Base-by-base conservation (phyloP, 2,329 filamentous ascomycete genomes). In the Coniochaeta hoffmannii region DNA sequence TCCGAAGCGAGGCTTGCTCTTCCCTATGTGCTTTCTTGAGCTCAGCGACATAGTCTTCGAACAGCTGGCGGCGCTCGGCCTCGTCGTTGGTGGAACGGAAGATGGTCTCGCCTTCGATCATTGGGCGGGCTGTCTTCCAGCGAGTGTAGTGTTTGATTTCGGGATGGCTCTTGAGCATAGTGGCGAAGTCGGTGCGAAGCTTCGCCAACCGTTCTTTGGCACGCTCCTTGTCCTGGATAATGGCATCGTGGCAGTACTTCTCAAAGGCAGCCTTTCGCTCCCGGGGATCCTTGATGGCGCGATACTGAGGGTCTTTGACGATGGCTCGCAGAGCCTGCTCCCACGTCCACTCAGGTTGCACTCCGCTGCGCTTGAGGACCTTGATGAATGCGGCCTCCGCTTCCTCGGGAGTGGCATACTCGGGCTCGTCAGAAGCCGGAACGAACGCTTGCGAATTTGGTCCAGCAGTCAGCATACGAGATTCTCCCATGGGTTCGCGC, bases 131-230 rank as follows among this genome's bases (percentile, higher is more conserved):
- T 15, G 90, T 97, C 80, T 91, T 96, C 94, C 94, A 99, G 59
- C 91, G 88, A 41, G 93, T 97, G 71, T 95, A 97, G 70, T 97
- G 85, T 71, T 92, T 94, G 72, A 99, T 97, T 71, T 99, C 94
- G 58, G 92, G 91, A 70, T 99, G 93, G 62, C 91, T 92, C 73
- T 88, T 90, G 62, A 99, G 81, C 94, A 99, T 99, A 55, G 87
- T 92, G 63, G 88, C 88, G 72, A 99, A 99, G 77, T 97, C 94
- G 71, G 89, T 81, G 65, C 91, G 89, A 66, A 97, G 80, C 76
- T 97, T 97, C 64, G 89, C 81, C 70, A 96, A 80, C 68, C 94
- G 87, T 73, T 97, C 93, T 72, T 96, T 93, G 67, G 92, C 92
- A 63, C 89, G 88, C 71, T 95, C 90, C 76, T 95, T 94, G 75